Percentiles rank a stretch among this genome's conserved stretches.
phyloP scores from a whole-genome alignment of 176 grass and related monocot genomes.

The Sorghum bicolor region DNA sequence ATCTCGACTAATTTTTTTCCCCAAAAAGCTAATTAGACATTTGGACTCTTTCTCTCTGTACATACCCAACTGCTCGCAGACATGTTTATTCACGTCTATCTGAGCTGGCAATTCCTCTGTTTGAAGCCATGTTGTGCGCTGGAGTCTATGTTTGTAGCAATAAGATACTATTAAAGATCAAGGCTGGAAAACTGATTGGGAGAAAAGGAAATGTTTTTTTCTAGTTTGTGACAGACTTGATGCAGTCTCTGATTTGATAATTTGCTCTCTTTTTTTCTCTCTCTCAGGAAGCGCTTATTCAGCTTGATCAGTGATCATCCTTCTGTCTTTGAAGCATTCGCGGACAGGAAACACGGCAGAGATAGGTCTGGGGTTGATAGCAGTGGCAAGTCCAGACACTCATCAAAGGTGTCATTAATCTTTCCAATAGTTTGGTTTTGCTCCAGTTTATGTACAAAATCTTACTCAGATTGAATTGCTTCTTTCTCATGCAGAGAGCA shows the following conservation, averaged over 20 bases:
- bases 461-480: neutral
- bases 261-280: conserved; percentile 21
- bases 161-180: neutral
- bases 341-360: conserved; percentile 52
- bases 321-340: conserved; percentile 57
- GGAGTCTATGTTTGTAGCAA: neutral
- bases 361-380: conserved; percentile 60
- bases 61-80: neutral
- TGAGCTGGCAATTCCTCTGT: neutral
- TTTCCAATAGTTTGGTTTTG: neutral
- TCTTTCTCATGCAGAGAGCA: conserved; percentile 6
- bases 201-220: neutral
- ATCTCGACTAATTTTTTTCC: no score
- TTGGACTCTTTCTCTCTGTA: neutral
- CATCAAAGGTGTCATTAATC: conserved; percentile 46
- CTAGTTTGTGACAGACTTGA: neutral
- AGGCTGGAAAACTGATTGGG: neutral
- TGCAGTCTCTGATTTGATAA: neutral
- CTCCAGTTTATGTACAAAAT: neutral
- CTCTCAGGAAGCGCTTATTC: conserved; percentile 70
- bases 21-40: neutral
- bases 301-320: conserved; percentile 69
- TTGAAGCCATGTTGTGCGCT: neutral
- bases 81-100: no score
- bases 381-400: conserved; percentile 56